Conservation (phyloP, 1,139 yeast species). For the Debaryomycetaceae sp. region DNA sequence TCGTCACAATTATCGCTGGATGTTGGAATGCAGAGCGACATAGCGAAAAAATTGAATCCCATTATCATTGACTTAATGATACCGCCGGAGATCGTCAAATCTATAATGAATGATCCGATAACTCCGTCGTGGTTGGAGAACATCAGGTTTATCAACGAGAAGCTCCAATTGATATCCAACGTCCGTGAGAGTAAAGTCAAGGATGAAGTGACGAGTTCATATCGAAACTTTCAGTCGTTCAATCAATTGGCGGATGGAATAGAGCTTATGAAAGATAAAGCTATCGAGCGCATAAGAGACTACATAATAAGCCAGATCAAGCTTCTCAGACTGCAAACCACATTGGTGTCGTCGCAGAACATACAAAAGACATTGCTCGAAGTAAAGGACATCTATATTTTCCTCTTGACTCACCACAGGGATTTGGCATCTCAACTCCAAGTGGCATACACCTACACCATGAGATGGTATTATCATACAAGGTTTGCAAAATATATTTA, state of each 20-base stretch:
- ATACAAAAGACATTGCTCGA: conserved; percentile 66
- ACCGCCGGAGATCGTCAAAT: conserved; percentile 62
- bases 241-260: conserved; percentile 36
- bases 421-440: conserved; percentile 73
- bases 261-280: conserved; percentile 44
- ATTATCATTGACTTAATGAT: conserved; percentile 68
- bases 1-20: conserved; percentile 31
- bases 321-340: conserved; percentile 44
- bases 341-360: conserved; percentile 55
- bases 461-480: conserved; percentile 87
- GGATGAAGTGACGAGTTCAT: conserved; percentile 10
- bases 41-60: conserved; percentile 63
- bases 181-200: conserved; percentile 20
- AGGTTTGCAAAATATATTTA: conserved; percentile 77
- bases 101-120: conserved; percentile 47
- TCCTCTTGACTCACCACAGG: conserved; percentile 52
- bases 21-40: conserved; percentile 48
- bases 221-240: conserved; percentile 32
- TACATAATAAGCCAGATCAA: conserved; percentile 64
- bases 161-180: conserved; percentile 43
- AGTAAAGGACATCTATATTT: conserved; percentile 58
- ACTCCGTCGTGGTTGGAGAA: conserved; percentile 57
- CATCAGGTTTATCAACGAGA: conserved; percentile 54
- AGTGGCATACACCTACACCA: conserved; percentile 79
- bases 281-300: conserved; percentile 74